Base-by-base conservation (phyloP, 2,329 filamentous ascomycete species). In the Neofusicoccum parvum region DNA sequence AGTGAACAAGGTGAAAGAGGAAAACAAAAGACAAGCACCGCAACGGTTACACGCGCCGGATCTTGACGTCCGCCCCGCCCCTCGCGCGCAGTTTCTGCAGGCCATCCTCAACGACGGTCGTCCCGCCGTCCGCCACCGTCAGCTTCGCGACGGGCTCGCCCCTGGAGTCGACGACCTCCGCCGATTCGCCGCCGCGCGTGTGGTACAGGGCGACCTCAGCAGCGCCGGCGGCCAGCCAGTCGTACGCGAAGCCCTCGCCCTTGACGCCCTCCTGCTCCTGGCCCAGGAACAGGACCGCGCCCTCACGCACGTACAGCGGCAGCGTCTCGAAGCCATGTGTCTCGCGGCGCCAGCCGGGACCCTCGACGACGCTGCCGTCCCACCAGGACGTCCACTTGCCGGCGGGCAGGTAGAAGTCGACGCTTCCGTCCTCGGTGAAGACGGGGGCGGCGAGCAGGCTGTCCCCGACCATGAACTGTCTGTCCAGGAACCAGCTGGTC, bases 381-480 rank as follows among this genome's bases (percentile, higher is more conserved):
- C 83, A 83, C 72, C 81, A 83, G 65, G 72, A 80, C n/a, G 80
- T 83, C 83, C 83, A 85, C 34, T 73, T 74, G 10, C 82, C 82
- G n/a, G 77, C 75, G 2, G 83, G 83, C 15, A 90, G 79, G 74
- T 92, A 92, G 73, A 90, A 90, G 65, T 89, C 85, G 0, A 88
- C 88, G 41, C 83, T 83, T 0, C 87, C 88, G 1, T 82, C 81
- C 72, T 90, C 86, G 11, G 85, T 82, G 67, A 89, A 90, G 1
- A 90, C 80, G 1, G 88, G 88, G 1, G 87, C 87, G 5, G 87
- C 86, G 7, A 92, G 78, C 39, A 92, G 75, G 59, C 82, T 83
- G 15, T 83, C 82, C 2, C 90, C 90, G n/a, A 92, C 80, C 86
- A 92, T 90, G 76, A 91, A 92, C 74, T 92, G 87, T 37, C 87